Evolutionary conservation across 768 basidiomycete species (phyloP), one percentile per base, ranked within the genome.

Genomic region (Xerocomellus dryophilus): DNA sequence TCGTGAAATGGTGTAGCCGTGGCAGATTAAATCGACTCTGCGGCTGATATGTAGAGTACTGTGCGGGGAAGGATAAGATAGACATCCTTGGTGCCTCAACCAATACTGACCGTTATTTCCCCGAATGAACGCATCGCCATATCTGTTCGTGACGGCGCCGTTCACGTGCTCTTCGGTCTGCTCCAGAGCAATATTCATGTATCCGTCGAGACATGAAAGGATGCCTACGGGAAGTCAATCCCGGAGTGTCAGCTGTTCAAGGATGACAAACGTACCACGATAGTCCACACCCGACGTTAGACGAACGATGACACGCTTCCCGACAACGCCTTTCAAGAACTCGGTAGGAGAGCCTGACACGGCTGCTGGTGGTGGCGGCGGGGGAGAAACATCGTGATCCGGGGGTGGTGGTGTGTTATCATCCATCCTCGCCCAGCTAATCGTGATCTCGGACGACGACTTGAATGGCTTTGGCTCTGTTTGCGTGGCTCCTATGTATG

Each of bases 121-220:
- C 43, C 93, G 77, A 56, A 99, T 90, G 72, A 98, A 99, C 23
- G 94, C 88, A 71, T 99, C 95, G 2, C 96, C 94, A 63, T 96
- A 98, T 55, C 78, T 81, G 66, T 95, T 96, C 32, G 90, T 95
- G 44, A 90, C 80, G n/a, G 72, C 63, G 4, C 94, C 94, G 58
- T 90, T 86, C 10, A 95, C 91, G 70, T 94, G 85, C 72, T 99
- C 97, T 73, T 97, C 93, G 4, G 95, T 97, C 70, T 97, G 91
- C 73, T 99, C 97, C 34, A 98, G 74, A 14, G 93, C 97, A 46
- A 98, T 96, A 73, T 98, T 98, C 97, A 99, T 98, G 72, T 97
- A 98, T 0, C 95, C 95, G 71, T 98, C 97, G 21, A 98, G 80
- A 66, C 97, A 98, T 4, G 93, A 95, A 14, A 99, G 74, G 4